A percentile compares a stretch with the other conserved stretches of the same genome.
phyloP scores from a whole-genome alignment of 805 yeast genomes.

The Millerozyma acaciae region DNA sequence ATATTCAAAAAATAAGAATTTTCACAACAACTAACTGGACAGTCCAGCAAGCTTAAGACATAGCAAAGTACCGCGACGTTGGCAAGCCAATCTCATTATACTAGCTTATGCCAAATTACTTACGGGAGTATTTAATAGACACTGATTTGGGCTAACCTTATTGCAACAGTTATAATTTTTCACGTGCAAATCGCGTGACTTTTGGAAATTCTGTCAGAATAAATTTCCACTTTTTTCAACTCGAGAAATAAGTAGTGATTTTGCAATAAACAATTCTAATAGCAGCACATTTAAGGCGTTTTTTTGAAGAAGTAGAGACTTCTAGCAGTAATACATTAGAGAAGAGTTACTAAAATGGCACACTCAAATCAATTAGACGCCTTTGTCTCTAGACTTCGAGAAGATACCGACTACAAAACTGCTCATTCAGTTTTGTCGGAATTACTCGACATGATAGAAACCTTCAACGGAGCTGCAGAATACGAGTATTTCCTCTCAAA shows the following conservation, averaged over 20 bases:
- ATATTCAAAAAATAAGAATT: no score
- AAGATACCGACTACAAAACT: constrained; percentile 50
- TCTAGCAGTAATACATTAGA: background rate
- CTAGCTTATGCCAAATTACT: no score
- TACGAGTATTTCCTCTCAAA: constrained; percentile 71
- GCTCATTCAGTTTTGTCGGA: constrained; percentile 74
- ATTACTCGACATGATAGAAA: constrained; percentile 80
- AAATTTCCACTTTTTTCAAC: constrained; percentile 18
- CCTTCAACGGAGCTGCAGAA: constrained; percentile 76
- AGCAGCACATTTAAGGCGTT: background rate
- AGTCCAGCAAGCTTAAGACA: no score
- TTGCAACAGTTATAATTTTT: no score
- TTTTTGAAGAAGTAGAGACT: background rate
- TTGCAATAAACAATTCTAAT: constrained; percentile 1
- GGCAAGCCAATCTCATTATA: no score
- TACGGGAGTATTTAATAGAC: no score
- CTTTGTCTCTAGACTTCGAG: constrained; percentile 62
- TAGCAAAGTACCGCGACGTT: no score
- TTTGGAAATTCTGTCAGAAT: constrained; percentile 9
- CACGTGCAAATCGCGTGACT: constrained; percentile 3
- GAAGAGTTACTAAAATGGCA: constrained; percentile 26
- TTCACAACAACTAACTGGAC: no score
- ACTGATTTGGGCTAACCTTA: no score
- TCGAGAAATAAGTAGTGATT: constrained; percentile 4
- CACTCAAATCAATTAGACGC: constrained; percentile 59